A percentile compares a stretch with the other conserved stretches of the same genome.
Evolutionary conservation across 305 asterid species (phyloP).

Genomic region (Rubia occidens): DNA sequence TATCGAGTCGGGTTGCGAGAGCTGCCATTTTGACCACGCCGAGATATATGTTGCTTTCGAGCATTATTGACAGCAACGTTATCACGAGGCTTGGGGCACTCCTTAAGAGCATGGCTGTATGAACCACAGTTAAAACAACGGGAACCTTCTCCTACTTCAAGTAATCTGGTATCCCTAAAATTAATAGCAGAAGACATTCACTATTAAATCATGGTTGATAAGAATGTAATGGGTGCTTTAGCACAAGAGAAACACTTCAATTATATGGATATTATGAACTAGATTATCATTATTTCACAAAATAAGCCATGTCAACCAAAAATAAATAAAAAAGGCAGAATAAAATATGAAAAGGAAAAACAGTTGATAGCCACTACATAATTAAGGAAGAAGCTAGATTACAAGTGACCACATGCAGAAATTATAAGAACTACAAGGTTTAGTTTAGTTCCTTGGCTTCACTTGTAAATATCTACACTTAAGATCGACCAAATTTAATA

Average conservation of each 20-base stretch:
- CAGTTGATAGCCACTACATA: no score
- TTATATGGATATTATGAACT: background rate
- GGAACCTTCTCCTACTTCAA: slow-evolving; percentile 44
- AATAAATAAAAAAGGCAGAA: background rate
- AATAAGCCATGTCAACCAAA: background rate
- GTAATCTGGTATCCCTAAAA: slow-evolving; percentile 38
- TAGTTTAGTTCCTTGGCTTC: no score
- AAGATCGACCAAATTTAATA: no score
- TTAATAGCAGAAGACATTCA: slow-evolving; percentile 8
- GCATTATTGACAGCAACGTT: slow-evolving; percentile 74
- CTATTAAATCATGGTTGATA: background rate
- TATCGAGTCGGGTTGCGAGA: slow-evolving; percentile 78
- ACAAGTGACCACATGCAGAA: no score
- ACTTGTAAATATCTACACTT: no score
- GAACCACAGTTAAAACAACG: slow-evolving; percentile 97
- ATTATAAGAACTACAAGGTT: no score
- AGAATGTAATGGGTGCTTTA: background rate
- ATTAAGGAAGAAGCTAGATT: no score
- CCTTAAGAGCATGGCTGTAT: slow-evolving; percentile 74
- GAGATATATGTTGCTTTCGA: slow-evolving; percentile 62
- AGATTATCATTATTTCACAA: background rate
- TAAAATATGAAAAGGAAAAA: background rate
- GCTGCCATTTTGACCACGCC: slow-evolving; percentile 48
- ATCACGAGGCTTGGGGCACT: slow-evolving; percentile 87
- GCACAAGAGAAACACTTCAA: background rate